These are phyloP conservation scores for Pyrus pyrifolia DNA, from an alignment of 306 rosid species.

Conservation along the genomic window DNA sequence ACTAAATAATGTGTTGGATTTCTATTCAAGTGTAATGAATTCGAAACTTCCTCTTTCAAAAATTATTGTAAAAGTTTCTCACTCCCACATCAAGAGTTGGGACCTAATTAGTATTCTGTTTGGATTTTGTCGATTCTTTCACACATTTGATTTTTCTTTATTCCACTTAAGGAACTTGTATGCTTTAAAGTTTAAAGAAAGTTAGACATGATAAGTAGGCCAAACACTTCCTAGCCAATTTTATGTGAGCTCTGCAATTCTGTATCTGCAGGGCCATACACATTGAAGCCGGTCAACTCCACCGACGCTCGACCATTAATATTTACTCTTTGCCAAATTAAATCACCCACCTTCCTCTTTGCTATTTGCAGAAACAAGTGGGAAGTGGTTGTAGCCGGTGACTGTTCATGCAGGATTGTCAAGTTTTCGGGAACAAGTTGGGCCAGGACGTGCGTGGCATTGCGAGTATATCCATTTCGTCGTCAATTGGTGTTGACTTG, in stretches of 20 bases:
- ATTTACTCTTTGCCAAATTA: neutral
- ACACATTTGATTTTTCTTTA: neutral
- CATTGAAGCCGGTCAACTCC: slow-evolving; percentile 1
- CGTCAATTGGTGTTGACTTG: neutral
- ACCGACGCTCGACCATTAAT: slow-evolving; percentile 3
- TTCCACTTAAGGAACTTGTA: neutral
- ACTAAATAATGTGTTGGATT: too few relatives aligned
- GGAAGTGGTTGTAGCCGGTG: neutral
- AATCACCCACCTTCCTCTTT: neutral
- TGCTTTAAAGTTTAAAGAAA: neutral
- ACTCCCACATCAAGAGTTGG: neutral
- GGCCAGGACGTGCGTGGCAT: neutral
- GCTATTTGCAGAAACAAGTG: neutral
- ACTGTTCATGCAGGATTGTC: neutral
- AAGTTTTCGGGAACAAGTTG: neutral
- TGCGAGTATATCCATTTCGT: neutral
- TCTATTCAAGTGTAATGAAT: too few relatives aligned
- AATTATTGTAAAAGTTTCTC: too few relatives aligned
- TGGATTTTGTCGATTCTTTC: neutral
- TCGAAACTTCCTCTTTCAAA: too few relatives aligned
- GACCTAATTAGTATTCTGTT: neutral
- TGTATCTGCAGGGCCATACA: neutral
- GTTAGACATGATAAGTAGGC: neutral
- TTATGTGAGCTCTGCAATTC: neutral
- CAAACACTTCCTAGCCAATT: neutral